Conservation (phyloP, 306 rosid species). For the Prunus kanzakura region DNA sequence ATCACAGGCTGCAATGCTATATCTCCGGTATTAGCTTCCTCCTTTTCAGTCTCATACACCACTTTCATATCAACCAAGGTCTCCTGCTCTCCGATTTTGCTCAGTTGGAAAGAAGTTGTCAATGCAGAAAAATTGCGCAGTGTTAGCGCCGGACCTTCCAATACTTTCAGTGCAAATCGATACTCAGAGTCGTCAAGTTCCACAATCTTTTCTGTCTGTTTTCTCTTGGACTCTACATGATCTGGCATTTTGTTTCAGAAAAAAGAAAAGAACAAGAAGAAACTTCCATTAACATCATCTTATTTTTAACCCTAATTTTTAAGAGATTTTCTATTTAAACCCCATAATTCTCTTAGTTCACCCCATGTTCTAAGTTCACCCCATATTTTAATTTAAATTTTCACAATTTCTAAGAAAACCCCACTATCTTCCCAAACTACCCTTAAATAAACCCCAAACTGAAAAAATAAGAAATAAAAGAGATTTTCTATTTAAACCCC, state of each 20-base stretch:
- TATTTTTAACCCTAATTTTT: neutral
- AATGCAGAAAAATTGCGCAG: slow-evolving; percentile 10
- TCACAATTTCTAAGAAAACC: no score
- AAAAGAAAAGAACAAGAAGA: no score
- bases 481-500: no score
- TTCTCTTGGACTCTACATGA: neutral
- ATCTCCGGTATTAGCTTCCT: neutral
- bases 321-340: no score
- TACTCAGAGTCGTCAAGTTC: slow-evolving; percentile 12
- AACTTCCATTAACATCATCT: neutral
- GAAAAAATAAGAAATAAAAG: no score
- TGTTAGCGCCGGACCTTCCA: slow-evolving; percentile 15
- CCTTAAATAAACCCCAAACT: no score
- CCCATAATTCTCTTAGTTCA: no score
- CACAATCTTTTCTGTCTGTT: slow-evolving; percentile 19
- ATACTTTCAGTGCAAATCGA: neutral
- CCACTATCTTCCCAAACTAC: no score
- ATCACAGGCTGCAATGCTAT: slow-evolving; percentile 1
- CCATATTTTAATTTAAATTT: no score
- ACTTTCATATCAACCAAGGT: slow-evolving; percentile 11
- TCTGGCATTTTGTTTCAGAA: neutral
- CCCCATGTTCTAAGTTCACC: no score
- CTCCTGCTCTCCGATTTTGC: slow-evolving; percentile 17
- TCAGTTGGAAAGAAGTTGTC: slow-evolving; percentile 9
- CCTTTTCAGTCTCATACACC: neutral